Conservation (phyloP, 78 protist species). For the Guillardia theta region DNA sequence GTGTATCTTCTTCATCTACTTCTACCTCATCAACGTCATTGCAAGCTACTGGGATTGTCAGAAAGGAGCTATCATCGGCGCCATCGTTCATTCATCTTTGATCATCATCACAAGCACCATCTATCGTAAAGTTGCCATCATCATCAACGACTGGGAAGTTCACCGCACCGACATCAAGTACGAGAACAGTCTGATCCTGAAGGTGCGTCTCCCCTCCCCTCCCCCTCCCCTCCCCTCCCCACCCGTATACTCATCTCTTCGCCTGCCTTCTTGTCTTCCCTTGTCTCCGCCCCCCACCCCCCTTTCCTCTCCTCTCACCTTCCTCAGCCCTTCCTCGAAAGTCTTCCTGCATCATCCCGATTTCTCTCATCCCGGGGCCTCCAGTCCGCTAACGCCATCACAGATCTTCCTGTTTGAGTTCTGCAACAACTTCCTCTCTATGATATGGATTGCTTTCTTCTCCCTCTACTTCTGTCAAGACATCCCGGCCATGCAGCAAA, state of each 20-base stretch:
- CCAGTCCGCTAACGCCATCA: background rate
- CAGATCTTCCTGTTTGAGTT: background rate
- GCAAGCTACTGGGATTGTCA: background rate
- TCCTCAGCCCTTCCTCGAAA: background rate
- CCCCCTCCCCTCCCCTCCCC: background rate
- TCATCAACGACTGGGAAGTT: background rate
- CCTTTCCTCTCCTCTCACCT: background rate
- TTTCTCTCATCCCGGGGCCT: background rate
- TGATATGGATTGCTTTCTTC: conserved; percentile 9
- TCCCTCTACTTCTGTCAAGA: background rate
- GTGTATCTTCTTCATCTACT: background rate
- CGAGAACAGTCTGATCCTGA: background rate
- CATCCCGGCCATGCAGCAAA: background rate
- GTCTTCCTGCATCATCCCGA: background rate
- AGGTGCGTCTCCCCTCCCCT: background rate
- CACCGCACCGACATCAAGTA: background rate
- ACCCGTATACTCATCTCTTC: background rate
- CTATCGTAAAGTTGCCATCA: background rate
- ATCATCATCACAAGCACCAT: background rate
- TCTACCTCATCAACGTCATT: background rate
- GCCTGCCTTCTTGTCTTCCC: background rate
- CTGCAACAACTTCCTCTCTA: background rate
- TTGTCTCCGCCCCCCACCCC: background rate
- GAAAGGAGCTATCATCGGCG: background rate
- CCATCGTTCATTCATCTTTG: background rate